These are phyloP conservation scores for Botrytis cinerea DNA, from an alignment of 2,329 filamentous ascomycete species.

Conservation along the genomic window DNA sequence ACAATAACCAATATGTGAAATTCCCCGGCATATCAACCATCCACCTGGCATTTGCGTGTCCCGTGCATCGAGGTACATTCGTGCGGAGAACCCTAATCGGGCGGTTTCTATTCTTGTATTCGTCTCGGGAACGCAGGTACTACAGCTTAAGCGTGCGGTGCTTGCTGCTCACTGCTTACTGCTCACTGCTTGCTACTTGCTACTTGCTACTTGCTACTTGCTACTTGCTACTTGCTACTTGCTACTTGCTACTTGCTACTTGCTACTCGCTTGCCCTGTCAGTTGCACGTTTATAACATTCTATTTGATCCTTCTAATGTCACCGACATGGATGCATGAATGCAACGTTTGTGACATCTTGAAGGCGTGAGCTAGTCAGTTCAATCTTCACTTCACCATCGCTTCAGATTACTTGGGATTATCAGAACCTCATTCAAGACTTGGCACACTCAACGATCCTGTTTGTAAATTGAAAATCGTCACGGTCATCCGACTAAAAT, in stretches of 20 bases:
- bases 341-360: conserved; percentile 3
- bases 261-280: neutral
- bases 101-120: conserved; percentile 14
- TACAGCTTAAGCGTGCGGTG: conserved; percentile 13
- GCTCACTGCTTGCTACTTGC: neutral
- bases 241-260: too few species aligned
- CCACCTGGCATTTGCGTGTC: neutral
- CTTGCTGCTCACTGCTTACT: conserved; percentile 3
- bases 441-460: neutral
- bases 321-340: neutral
- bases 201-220: neutral
- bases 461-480: neutral
- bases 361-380: neutral
- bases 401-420: neutral
- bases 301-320: conserved; percentile 16
- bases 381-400: neutral
- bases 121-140: conserved; percentile 19
- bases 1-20: conserved; percentile 9
- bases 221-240: neutral
- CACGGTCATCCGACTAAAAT: neutral
- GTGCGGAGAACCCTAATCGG: conserved; percentile 21
- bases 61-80: conserved; percentile 5
- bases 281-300: conserved; percentile 14
- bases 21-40: neutral
- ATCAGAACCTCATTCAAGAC: neutral